A percentile compares a stretch with the other conserved stretches of the same genome.
These are phyloP conservation scores for Dendrostoma leiphaemia DNA, from an alignment of 2,329 filamentous ascomycete species.

Conservation along the genomic window DNA sequence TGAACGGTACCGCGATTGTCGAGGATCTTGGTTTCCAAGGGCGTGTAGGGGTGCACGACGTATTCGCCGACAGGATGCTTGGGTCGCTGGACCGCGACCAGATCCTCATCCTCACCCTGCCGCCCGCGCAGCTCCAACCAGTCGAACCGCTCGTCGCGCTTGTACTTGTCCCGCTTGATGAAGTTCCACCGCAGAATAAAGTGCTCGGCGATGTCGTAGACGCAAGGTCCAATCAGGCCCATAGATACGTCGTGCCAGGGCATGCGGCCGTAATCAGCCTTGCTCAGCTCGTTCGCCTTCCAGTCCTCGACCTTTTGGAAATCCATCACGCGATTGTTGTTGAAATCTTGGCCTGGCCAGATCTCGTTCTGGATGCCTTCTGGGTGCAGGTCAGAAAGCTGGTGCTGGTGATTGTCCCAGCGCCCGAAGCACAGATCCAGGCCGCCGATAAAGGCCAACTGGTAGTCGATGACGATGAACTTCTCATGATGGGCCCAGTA, in stretches of 20 bases:
- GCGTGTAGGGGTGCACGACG: slow-evolving; percentile 71
- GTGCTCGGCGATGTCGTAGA: slow-evolving; percentile 93
- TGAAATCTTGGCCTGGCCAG: slow-evolving; percentile 96
- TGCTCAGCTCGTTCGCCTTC: slow-evolving; percentile 90
- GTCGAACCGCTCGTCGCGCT: slow-evolving; percentile 78
- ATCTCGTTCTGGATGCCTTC: slow-evolving; percentile 78
- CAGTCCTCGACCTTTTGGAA: slow-evolving; percentile 89
- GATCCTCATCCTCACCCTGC: slow-evolving; percentile 74
- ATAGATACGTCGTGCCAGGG: slow-evolving; percentile 97
- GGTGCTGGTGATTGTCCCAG: slow-evolving; percentile 87
- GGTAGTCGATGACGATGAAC: slow-evolving; percentile 91
- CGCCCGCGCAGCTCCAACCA: slow-evolving; percentile 81
- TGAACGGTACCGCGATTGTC: slow-evolving; percentile 70
- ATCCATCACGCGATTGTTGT: slow-evolving; percentile 95
- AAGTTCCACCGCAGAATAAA: slow-evolving; percentile 97
- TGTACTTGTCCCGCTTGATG: slow-evolving; percentile 96
- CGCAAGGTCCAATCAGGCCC: slow-evolving; percentile 83
- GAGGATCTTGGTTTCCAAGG: slow-evolving; percentile 64
- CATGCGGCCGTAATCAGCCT: slow-evolving; percentile 91
- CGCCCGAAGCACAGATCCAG: slow-evolving; percentile 94
- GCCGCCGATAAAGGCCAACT: slow-evolving; percentile 87
- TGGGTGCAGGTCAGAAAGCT: slow-evolving; percentile 83
- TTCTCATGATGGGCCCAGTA: slow-evolving; percentile 99
- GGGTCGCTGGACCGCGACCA: slow-evolving; percentile 84
- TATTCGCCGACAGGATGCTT: slow-evolving; percentile 89